A percentile compares a stretch with the other conserved stretches of the same genome.
Evolutionary conservation across 192 early-diverging fungal genomes (phyloP).

Genomic region (Pilaira anomala): DNA sequence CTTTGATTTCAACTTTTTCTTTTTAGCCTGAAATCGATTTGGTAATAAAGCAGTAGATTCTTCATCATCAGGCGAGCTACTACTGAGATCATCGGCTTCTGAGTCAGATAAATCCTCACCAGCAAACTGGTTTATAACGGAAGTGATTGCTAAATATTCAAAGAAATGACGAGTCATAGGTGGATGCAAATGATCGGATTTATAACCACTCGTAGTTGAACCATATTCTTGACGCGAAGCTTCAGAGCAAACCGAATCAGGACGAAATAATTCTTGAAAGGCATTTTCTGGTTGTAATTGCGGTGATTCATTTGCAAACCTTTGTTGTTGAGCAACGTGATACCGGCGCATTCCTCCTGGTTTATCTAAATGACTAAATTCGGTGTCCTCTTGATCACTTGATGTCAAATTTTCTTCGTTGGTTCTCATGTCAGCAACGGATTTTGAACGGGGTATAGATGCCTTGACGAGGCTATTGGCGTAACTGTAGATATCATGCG

Average conservation of each 20-base stretch:
- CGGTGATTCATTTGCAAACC: background rate
- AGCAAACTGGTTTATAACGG: constrained; percentile 45
- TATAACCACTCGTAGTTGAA: too few relatives aligned
- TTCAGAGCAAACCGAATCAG: constrained; percentile 15
- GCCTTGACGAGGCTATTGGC: constrained; percentile 31
- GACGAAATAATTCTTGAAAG: constrained; percentile 22
- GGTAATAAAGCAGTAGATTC: constrained; percentile 19
- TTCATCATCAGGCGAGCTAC: constrained; percentile 10
- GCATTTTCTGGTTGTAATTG: constrained; percentile 1
- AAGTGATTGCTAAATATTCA: constrained; percentile 39
- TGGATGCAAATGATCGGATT: too few relatives aligned
- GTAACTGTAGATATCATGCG: constrained; percentile 44
- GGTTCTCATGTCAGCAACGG: constrained; percentile 10
- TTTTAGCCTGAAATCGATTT: constrained; percentile 23
- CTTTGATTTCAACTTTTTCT: constrained; percentile 20
- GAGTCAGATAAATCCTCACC: constrained; percentile 44
- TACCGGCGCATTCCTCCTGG: constrained; percentile 84
- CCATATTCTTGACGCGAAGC: background rate
- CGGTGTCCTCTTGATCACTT: constrained; percentile 16
- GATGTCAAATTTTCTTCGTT: constrained; percentile 6
- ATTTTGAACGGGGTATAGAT: constrained; percentile 27
- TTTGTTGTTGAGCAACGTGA: constrained; percentile 57
- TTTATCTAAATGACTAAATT: constrained; percentile 51
- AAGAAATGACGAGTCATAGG: constrained; percentile 30
- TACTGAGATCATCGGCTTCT: constrained; percentile 30